Base-by-base conservation (phyloP, 257 asterid species). In the Capsicum rhomboideum region DNA sequence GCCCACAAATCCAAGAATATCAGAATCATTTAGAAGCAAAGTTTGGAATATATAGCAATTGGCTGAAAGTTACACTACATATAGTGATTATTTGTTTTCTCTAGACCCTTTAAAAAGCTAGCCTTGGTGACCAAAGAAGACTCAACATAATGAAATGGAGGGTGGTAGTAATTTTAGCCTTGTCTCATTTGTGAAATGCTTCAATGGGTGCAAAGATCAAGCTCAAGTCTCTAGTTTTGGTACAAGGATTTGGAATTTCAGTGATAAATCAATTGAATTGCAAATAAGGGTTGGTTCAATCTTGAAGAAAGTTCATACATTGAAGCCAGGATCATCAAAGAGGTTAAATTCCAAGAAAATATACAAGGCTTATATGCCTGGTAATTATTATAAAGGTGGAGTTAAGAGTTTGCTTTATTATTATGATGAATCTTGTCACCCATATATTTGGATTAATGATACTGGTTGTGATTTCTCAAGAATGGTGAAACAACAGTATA, bases 391-490 rank as follows among this genome's bases (percentile, higher is more conserved):
- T 8, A 86, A 87, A 0, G 91, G 89, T 18, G 95, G 96, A 40
- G 83, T 90, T 59, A 92, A 83, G 90, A 94, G 90, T 46, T 85
- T 94, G 88, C 83, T 94, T 49, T 95, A 94, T 85, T 93, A 92
- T 88, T 92, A 93, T 82, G 97, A 95, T 80, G 98, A 93, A 83
- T 90, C 98, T 1, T 95, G 97, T 16, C 99, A 95, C 58, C 99
- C 99, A 56, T 95, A 94, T 56, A 89, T 95, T n/a, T 95, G 98
- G 99, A 90, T 95, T 82, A 93, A 93, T 82, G 98, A 94, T 21
- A 86, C 89, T 2, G 93, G 92, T 2, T 89, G 94, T 54, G 93
- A 94, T 53, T 94, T 90, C 49, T 91, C 95, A 4, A 95, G 97
- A 86, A 91, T 94, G 97, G 97, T 95, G 31, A 95, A 93, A 88